A percentile compares a stretch with the other conserved stretches of the same genome.
phyloP scores from a whole-genome alignment of 495 filamentous ascomycete genomes.

The Penicillium maclennaniae region DNA sequence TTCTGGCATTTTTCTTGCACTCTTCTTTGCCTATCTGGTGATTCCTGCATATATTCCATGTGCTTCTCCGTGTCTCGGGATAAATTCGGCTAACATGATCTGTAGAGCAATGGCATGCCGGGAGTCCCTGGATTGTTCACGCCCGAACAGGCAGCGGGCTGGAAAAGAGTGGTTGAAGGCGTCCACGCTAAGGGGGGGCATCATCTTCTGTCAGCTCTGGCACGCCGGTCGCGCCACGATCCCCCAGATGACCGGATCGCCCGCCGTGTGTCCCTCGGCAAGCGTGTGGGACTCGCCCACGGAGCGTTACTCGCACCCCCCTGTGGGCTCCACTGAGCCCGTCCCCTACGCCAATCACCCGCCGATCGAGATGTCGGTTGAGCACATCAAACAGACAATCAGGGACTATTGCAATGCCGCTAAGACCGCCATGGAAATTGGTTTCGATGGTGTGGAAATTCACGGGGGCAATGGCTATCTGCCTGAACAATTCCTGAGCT shows the following conservation, averaged over 20 bases:
- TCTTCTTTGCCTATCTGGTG: no score
- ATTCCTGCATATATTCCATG: no score
- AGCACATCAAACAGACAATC: conserved; percentile 41
- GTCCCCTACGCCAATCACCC: conserved; percentile 42
- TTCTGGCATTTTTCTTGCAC: no score
- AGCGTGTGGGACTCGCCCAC: conserved; percentile 38
- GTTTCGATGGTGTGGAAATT: conserved; percentile 56
- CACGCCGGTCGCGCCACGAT: conserved; percentile 48
- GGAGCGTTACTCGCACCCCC: conserved; percentile 35
- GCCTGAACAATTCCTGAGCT: conserved; percentile 50
- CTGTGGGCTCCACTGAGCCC: conserved; percentile 31
- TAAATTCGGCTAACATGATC: background rate
- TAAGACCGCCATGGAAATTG: conserved; percentile 57
- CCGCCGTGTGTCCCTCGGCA: conserved; percentile 36
- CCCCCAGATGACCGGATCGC: conserved; percentile 40
- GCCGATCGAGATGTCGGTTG: conserved; percentile 43
- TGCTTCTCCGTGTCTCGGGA: background rate
- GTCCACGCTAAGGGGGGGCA: conserved; percentile 52
- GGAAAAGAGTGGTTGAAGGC: conserved; percentile 49
- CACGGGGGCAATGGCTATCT: conserved; percentile 55
- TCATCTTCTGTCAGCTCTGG: conserved; percentile 54
- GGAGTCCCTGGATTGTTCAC: conserved; percentile 50
- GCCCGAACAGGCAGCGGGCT: conserved; percentile 43
- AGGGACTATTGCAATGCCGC: conserved; percentile 55
- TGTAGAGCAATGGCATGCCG: conserved; percentile 41